Percentiles rank a stretch among this genome's conserved stretches.
These are phyloP conservation scores for Mortierella sp. DNA, from an alignment of 371 early-diverging fungal genomes.

Conservation along the genomic window DNA sequence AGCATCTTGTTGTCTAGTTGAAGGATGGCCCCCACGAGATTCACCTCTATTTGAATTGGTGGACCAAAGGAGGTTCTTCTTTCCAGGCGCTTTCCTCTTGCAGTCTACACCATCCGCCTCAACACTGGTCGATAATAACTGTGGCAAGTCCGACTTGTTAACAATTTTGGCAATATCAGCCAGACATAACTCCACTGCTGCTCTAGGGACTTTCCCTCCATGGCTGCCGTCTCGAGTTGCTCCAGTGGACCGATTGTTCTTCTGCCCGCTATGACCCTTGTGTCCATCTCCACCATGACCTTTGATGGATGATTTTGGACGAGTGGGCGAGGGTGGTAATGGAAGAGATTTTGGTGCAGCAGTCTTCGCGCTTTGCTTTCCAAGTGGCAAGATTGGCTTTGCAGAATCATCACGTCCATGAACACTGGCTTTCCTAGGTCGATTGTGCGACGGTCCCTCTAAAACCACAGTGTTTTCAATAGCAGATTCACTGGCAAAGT, in stretches of 20 bases:
- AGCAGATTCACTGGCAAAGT: not conserved
- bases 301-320: constrained; percentile 21
- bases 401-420: constrained; percentile 7
- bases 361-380: constrained; percentile 7
- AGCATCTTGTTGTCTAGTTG: not conserved
- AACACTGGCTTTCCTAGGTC: constrained; percentile 15
- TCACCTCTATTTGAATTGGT: constrained; percentile 55
- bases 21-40: constrained; percentile 17
- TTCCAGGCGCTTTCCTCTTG: constrained; percentile 37
- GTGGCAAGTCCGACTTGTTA: constrained; percentile 10
- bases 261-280: constrained; percentile 23
- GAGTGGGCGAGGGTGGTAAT: not conserved
- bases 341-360: not conserved
- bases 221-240: constrained; percentile 15
- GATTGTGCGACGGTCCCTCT: constrained; percentile 1
- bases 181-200: constrained; percentile 42
- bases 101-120: constrained; percentile 9
- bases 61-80: constrained; percentile 46
- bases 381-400: not conserved
- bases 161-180: constrained; percentile 50
- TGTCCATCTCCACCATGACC: constrained; percentile 11
- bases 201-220: constrained; percentile 26
- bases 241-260: constrained; percentile 21
- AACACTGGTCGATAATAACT: not conserved
- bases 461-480: not conserved